Evolutionary conservation across 2,329 filamentous ascomycete genomes (phyloP), one percentile per base, ranked within the genome.

Genomic region (Trichoderma koningiopsis): DNA sequence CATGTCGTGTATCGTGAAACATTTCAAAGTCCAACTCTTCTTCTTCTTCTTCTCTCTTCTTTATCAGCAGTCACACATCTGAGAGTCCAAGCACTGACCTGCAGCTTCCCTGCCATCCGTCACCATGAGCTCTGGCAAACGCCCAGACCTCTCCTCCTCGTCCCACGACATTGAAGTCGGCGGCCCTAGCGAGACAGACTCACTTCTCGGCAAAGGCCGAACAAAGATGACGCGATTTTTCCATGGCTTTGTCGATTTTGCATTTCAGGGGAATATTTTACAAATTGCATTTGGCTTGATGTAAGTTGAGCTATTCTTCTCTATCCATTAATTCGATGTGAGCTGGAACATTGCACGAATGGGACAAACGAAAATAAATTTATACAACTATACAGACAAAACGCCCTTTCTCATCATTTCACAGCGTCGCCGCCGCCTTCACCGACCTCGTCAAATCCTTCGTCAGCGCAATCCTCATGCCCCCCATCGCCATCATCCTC

Each of bases 241-340:
- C 82, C 81, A 86, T 40, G 89, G 88, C 49, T 93, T 93, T 76
- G 77, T 89, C 73, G 90, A 92, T 76, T 93, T 93, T 78, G 90
- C 90, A 0, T 86, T 92, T 66, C 87, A 91, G 72, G 91, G 91
- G 69, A 92, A 93, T 73, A 91, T 93, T 59, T 84, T 93, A 31
- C 89, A 93, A 77, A 91, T 93, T 70, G 91, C 91, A 19, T 89
- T 93, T 73, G 91, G 91, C 73, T 81, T 93, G 72, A 93, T 93
- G 90, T 92, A 76, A 77, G 83, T 57, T 8, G 33, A 8, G 33
- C 33, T 33, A 33, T 33, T 33, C 31, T 33, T 33, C 33, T 33
- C 33, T 33, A 33, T 33, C 33, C 33, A 33, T 1, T 33, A 33
- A 8, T 33, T 11, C 11, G 33, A 33, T 11, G 10, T 33, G 33